phyloP scores from a whole-genome alignment of 129 eudicot genomes.

The Solidago caesia region DNA sequence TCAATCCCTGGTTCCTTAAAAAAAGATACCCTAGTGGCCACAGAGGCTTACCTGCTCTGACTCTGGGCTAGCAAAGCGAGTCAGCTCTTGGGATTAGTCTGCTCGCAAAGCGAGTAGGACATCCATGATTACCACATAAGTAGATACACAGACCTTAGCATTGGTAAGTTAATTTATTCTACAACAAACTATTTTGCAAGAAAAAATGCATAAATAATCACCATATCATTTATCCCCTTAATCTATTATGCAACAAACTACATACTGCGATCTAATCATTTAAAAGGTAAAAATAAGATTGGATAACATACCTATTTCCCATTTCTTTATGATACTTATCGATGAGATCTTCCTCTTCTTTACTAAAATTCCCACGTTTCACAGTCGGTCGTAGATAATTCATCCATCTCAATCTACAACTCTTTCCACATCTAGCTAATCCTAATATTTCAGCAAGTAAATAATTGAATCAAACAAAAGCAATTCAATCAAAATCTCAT shows the following conservation, averaged over 20 bases:
- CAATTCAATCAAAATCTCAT: neutral
- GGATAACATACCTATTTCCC: slow-evolving; percentile 35
- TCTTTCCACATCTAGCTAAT: slow-evolving; percentile 44
- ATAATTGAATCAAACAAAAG: slow-evolving; percentile 6
- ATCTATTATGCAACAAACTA: neutral
- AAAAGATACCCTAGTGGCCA: too few species aligned
- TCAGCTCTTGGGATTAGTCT: too few species aligned
- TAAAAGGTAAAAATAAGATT: neutral
- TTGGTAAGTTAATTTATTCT: neutral
- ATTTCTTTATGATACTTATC: slow-evolving; percentile 30
- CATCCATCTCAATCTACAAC: slow-evolving; percentile 51
- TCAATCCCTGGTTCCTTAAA: too few species aligned
- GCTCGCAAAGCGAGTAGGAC: too few species aligned
- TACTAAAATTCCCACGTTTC: slow-evolving; percentile 38
- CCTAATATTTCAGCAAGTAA: slow-evolving; percentile 13
- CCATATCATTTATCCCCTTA: neutral
- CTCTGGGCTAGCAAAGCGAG: too few species aligned
- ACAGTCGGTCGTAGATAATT: slow-evolving; percentile 36
- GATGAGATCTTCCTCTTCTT: slow-evolving; percentile 39
- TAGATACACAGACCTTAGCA: neutral
- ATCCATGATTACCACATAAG: too few species aligned
- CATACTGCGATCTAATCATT: neutral
- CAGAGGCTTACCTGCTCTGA: too few species aligned
- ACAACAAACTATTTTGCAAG: neutral
- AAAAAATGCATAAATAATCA: neutral